These are phyloP conservation scores for Amaranthus cruentus DNA, from an alignment of 148 eudicot genomes.

Conservation along the genomic window DNA sequence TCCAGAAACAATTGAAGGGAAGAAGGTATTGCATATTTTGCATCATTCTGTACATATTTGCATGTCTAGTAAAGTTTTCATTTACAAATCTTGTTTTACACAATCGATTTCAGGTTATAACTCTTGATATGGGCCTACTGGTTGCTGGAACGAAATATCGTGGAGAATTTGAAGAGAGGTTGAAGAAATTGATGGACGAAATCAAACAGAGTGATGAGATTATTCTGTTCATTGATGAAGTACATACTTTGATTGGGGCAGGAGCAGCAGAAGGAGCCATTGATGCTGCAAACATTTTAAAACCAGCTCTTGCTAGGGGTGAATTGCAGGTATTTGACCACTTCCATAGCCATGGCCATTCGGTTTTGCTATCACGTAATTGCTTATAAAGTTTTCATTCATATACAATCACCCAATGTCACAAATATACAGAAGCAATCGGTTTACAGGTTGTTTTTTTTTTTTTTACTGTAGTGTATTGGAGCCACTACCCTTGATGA, in stretches of 20 bases:
- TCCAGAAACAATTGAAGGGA: slow-evolving; percentile 88
- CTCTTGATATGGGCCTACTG: slow-evolving; percentile 89
- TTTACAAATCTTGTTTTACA: background rate
- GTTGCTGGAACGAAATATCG: slow-evolving; percentile 95
- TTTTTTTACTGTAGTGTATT: slow-evolving; percentile 56
- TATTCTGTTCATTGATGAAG: slow-evolving; percentile 85
- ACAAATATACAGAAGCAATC: background rate
- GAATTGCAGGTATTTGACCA: slow-evolving; percentile 64
- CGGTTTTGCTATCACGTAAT: background rate
- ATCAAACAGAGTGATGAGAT: slow-evolving; percentile 79
- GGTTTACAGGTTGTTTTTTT: background rate
- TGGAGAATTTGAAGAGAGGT: slow-evolving; percentile 88
- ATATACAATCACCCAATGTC: background rate
- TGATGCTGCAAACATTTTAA: slow-evolving; percentile 91
- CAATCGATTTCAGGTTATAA: slow-evolving; percentile 51
- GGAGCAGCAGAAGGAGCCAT: slow-evolving; percentile 97
- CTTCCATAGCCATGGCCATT: background rate
- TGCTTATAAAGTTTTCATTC: slow-evolving; percentile 5
- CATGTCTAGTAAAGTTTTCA: background rate
- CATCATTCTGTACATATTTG: background rate
- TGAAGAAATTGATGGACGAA: slow-evolving; percentile 93
- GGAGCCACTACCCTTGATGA: slow-evolving; percentile 97
- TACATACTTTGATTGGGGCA: slow-evolving; percentile 86
- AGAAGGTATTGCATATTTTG: slow-evolving; percentile 37
- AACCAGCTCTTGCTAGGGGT: slow-evolving; percentile 94